These are phyloP conservation scores for Mycena kentingensis DNA, from an alignment of 768 basidiomycete genomes.

Conservation along the genomic window DNA sequence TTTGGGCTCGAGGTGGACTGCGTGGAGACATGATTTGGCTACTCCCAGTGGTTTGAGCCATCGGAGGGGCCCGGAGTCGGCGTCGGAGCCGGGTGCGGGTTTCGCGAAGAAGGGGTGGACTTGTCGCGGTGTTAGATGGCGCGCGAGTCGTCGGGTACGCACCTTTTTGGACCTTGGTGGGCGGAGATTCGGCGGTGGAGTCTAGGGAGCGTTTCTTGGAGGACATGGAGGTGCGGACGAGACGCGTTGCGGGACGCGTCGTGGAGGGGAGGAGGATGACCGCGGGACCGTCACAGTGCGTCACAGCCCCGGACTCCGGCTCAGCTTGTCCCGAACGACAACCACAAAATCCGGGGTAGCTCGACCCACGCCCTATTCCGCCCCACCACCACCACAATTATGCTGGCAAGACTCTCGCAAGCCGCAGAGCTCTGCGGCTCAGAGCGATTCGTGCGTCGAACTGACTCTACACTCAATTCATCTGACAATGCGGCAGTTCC, in stretches of 20 bases:
- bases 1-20: constrained; percentile 42
- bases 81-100: constrained; percentile 17
- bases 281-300: too few relatives aligned
- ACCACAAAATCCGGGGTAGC: not conserved
- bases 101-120: constrained; percentile 47
- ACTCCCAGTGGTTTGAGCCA: constrained; percentile 46
- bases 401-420: constrained; percentile 1
- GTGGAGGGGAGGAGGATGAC: too few relatives aligned
- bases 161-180: constrained; percentile 22
- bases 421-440: not conserved
- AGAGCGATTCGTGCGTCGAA: not conserved
- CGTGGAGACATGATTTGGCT: constrained; percentile 44
- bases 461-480: not conserved
- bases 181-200: too few relatives aligned
- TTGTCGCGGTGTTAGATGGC: constrained; percentile 13
- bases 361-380: not conserved
- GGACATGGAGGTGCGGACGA: too few relatives aligned
- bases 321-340: not conserved
- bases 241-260: too few relatives aligned
- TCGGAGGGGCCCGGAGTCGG: too few relatives aligned
- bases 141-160: not conserved
- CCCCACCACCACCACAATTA: not conserved
- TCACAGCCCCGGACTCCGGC: not conserved
- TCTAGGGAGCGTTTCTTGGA: not conserved
- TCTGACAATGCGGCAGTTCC: too few relatives aligned